Evolutionary conservation across 164 flowering plant genomes (phyloP).

Genomic region (Macadamia integrifolia): DNA sequence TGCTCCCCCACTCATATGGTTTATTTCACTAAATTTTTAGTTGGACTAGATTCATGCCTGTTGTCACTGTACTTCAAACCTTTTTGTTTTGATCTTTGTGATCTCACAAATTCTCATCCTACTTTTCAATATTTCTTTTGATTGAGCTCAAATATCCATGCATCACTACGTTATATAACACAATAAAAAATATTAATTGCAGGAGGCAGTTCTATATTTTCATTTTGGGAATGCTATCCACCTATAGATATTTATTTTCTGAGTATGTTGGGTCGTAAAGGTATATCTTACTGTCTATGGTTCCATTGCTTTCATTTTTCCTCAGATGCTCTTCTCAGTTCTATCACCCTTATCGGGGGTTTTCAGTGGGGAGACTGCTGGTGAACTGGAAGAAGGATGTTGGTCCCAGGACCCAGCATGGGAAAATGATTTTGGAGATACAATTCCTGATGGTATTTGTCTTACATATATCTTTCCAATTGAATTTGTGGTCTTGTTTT

Average conservation of each 20-base stretch:
- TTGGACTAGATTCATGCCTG: not conserved
- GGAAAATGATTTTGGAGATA: constrained; percentile 27
- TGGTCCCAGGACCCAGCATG: constrained; percentile 25
- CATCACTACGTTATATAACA: not conserved
- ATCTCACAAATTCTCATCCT: not conserved
- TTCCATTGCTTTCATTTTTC: constrained; percentile 17
- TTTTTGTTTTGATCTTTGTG: not conserved
- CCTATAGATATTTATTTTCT: not conserved
- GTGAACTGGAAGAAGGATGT: constrained; percentile 21
- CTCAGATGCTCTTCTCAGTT: constrained; percentile 58
- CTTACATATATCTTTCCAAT: not conserved
- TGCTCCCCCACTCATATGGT: not conserved
- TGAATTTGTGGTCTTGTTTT: constrained; percentile 2
- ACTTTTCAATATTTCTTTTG: not conserved
- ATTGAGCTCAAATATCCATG: not conserved
- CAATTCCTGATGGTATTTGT: constrained; percentile 62
- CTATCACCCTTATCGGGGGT: constrained; percentile 41
- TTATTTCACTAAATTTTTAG: not conserved
- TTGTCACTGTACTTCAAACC: not conserved
- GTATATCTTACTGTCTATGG: constrained; percentile 7
- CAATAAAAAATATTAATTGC: not conserved
- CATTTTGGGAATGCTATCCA: not conserved
- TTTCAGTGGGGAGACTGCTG: constrained; percentile 19
- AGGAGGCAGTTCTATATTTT: not conserved
- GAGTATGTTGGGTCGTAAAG: not conserved